Evolutionary conservation across 805 yeast species (phyloP).

Genomic region (Sugiyamaella valdiviana): DNA sequence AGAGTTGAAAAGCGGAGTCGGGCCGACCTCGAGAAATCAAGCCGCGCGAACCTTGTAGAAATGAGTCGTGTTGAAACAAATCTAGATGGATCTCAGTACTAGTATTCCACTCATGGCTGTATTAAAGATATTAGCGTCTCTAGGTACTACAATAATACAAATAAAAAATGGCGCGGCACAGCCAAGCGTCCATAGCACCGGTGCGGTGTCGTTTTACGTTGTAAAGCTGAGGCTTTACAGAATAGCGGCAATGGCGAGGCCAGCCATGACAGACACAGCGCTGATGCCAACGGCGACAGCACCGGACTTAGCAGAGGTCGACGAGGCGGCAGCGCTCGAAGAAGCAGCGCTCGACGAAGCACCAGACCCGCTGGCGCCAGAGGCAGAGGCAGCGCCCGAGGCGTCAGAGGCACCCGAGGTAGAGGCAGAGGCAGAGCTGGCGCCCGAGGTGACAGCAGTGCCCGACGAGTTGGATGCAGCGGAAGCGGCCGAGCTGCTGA

Average conservation of each 20-base stretch:
- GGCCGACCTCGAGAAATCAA: too few relatives aligned
- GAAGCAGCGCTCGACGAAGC: slow-evolving; percentile 8
- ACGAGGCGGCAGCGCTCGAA: slow-evolving; percentile 8
- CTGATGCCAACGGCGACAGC: slow-evolving; percentile 6
- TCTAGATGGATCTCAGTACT: too few relatives aligned
- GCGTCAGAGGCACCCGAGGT: slow-evolving; percentile 1
- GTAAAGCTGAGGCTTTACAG: too few relatives aligned
- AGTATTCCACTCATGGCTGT: too few relatives aligned
- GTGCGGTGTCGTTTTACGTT: too few relatives aligned
- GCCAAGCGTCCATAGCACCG: too few relatives aligned
- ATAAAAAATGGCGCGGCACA: neutral
- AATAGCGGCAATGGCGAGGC: slow-evolving; percentile 13
- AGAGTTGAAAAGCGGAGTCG: neutral
- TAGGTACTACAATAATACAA: neutral
- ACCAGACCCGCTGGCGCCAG: neutral
- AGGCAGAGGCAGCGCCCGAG: slow-evolving; percentile 3
- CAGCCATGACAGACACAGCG: slow-evolving; percentile 13
- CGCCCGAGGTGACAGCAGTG: slow-evolving; percentile 1
- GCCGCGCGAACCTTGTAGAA: too few relatives aligned
- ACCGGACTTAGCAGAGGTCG: slow-evolving; percentile 9
- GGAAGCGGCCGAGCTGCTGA: slow-evolving; percentile 8
- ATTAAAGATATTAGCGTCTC: too few relatives aligned
- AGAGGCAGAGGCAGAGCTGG: slow-evolving; percentile 3
- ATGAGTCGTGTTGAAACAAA: too few relatives aligned
- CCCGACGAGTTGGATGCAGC: slow-evolving; percentile 1